These are phyloP conservation scores for Aureobasidium sp. DNA, from an alignment of 2,329 filamentous ascomycete species.

Conservation along the genomic window DNA sequence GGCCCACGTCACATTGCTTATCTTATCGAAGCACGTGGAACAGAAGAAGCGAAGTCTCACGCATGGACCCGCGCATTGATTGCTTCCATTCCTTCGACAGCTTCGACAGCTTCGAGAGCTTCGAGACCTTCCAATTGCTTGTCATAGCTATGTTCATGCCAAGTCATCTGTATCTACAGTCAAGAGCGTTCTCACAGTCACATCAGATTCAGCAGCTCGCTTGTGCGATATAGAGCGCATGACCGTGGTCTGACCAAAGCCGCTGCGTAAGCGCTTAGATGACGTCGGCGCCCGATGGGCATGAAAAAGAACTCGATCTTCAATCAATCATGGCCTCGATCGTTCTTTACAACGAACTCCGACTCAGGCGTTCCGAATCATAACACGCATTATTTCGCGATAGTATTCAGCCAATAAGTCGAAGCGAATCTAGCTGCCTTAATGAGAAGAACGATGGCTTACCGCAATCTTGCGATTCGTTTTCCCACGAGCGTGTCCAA, in stretches of 20 bases:
- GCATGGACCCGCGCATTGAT: background rate
- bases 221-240: background rate
- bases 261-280: background rate
- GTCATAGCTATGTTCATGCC: background rate
- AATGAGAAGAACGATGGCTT: background rate
- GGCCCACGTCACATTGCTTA: background rate
- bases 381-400: background rate
- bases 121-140: background rate
- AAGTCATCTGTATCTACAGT: background rate
- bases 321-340: background rate
- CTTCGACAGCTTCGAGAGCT: background rate
- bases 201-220: background rate
- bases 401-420: background rate
- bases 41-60: background rate
- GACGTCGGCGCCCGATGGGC: background rate
- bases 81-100: background rate
- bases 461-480: background rate
- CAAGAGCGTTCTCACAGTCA: background rate
- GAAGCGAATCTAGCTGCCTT: background rate
- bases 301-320: background rate
- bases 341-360: background rate
- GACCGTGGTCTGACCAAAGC: background rate
- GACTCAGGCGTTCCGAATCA: conserved; percentile 1
- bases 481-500: background rate
- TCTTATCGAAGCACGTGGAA: background rate